Evolutionary conservation across 306 rosid species (phyloP).

Genomic region (Datisca glomerata): DNA sequence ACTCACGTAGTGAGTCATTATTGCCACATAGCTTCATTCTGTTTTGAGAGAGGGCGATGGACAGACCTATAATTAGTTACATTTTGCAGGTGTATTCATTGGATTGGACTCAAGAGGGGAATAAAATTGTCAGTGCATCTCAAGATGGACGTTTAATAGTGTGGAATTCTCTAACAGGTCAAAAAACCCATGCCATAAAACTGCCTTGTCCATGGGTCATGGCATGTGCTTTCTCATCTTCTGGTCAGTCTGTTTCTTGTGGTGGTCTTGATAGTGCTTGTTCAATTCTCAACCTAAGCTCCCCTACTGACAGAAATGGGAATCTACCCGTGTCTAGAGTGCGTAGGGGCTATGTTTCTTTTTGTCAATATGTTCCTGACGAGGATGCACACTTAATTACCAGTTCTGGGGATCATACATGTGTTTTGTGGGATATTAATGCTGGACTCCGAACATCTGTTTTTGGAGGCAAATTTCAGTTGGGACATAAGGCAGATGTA

Average conservation of each 20-base stretch:
- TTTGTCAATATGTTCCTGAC: slow-evolving; percentile 93
- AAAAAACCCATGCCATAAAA: slow-evolving; percentile 86
- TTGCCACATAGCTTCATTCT: too few species aligned
- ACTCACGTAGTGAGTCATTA: too few species aligned
- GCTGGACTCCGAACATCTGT: slow-evolving; percentile 92
- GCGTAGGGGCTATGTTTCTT: slow-evolving; percentile 86
- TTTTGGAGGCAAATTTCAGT: slow-evolving; percentile 98
- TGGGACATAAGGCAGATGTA: slow-evolving; percentile 90
- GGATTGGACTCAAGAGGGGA: slow-evolving; percentile 91
- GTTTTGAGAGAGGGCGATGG: too few species aligned
- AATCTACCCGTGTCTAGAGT: slow-evolving; percentile 51
- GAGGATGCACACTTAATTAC: slow-evolving; percentile 85
- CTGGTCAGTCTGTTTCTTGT: slow-evolving; percentile 87
- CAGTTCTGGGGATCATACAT: slow-evolving; percentile 90
- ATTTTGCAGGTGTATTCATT: slow-evolving; percentile 76
- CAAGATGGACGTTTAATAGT: slow-evolving; percentile 89
- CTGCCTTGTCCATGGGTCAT: slow-evolving; percentile 99
- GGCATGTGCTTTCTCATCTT: slow-evolving; percentile 92
- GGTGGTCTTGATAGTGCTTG: slow-evolving; percentile 98
- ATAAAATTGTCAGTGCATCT: slow-evolving; percentile 96
- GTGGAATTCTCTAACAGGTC: slow-evolving; percentile 97
- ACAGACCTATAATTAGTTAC: too few species aligned
- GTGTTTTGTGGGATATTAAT: slow-evolving; percentile 90
- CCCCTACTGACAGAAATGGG: slow-evolving; percentile 73
- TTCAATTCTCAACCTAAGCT: slow-evolving; percentile 84